These are phyloP conservation scores for Bruguiera parviflora DNA, from an alignment of 345 rosid species.

Conservation along the genomic window DNA sequence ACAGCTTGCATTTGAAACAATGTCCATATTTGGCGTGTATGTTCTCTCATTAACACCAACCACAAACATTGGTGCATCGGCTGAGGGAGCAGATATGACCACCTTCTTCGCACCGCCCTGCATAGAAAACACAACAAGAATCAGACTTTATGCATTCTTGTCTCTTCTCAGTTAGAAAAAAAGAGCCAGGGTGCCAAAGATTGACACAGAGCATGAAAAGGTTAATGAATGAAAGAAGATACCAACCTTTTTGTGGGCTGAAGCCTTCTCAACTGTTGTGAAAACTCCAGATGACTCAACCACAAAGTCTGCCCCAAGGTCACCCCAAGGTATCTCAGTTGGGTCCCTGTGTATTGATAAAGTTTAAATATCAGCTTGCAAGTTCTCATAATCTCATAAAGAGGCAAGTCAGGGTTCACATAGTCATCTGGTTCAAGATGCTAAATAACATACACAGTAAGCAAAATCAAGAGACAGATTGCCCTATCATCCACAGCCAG, in stretches of 20 bases:
- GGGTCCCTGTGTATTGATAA: constrained; percentile 61
- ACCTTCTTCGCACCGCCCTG: constrained; percentile 99
- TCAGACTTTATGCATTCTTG: not conserved
- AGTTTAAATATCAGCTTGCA: constrained; percentile 7
- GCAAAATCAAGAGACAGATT: not conserved
- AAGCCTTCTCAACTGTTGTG: constrained; percentile 84
- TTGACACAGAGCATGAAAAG: not conserved
- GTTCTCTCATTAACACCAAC: constrained; percentile 91
- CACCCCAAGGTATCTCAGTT: constrained; percentile 97
- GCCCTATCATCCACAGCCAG: too few relatives aligned
- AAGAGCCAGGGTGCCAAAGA: not conserved
- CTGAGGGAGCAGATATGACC: constrained; percentile 96
- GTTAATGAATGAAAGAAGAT: not conserved
- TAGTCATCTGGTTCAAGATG: constrained; percentile 2
- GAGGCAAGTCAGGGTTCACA: not conserved
- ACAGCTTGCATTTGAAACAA: constrained; percentile 99
- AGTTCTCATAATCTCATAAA: not conserved
- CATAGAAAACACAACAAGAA: constrained; percentile 13
- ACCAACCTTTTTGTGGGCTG: constrained; percentile 73
- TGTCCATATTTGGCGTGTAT: constrained; percentile 81
- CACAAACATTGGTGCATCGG: constrained; percentile 99
- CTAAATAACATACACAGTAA: not conserved
- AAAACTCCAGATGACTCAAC: constrained; percentile 96
- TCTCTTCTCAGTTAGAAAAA: too few relatives aligned
- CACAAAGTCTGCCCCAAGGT: constrained; percentile 79